Base-by-base conservation (phyloP, 768 basidiomycete species). In the Gautieria morchelliformis region DNA sequence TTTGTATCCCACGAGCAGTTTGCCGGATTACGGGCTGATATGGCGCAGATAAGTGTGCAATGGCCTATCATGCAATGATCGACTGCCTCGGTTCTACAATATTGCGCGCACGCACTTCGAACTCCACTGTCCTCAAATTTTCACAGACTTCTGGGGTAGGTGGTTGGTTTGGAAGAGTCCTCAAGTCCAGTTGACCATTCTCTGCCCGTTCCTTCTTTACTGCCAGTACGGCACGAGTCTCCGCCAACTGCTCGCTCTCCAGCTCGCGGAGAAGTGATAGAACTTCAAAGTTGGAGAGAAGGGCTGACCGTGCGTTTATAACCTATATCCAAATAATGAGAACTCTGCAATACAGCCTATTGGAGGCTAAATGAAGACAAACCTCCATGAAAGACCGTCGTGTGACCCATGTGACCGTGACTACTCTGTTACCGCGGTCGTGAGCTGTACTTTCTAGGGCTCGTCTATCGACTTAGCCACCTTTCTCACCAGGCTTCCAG, bases 221-320 rank as follows among this genome's bases (percentile, higher is more conserved):
- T 58, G 86, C 81, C 0, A 85, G 65, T 0, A 86, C 85, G 4
- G 84, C 78, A 66, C 84, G 87, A 46, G 84, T 76, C 39, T 83
- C 81, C 0, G 81, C 75, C 42, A 87, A 68, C 67, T 90, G 83
- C 62, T 91, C 86, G 14, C 70, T 73, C 67, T 93, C 87, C 41
- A 90, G 84, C 56, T 87, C 81, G 30, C 82, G 80, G 52, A 96
- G 79, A 54, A 93, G 79, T 17, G 77, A 65, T 47, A 94, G 74
- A 59, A 96, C 93, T 69, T 97, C 94, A 64, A 76, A 82, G 70
- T 96, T 95, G 33, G 91, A 87, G 15, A 97, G 79, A 53, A 95
- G 81, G n/a, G 89, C 83, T 15, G 87, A 74, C 52, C 87, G 80
- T 11, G 83, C 65, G 60, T 86, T 82, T 58, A 90, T 64, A 24